Evolutionary conservation across 495 filamentous ascomycete genomes (phyloP), one percentile per base, ranked within the genome.

Genomic region (Penicillium canescens): DNA sequence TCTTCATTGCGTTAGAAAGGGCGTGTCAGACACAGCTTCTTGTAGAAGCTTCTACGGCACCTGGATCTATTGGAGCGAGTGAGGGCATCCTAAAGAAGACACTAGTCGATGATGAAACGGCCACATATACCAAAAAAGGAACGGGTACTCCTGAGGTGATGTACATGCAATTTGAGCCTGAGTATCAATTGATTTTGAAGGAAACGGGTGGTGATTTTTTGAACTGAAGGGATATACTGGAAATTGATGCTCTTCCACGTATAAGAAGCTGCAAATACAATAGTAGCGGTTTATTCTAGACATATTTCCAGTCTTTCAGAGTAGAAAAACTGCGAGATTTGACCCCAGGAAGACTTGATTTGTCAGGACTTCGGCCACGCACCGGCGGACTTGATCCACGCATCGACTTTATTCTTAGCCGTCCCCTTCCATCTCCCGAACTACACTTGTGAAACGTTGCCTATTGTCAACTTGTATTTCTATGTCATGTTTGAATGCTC

Each of bases 1-100:
- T 81, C 74, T 85, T 87, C 58, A 69, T 85, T 23, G 78, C 73
- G 44, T 62, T 87, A 4, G 84, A 87, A 55, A 75, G 77, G 58
- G 78, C 76, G 2, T 85, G 83, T 59, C 81, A 85, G 35, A 77
- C 78, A 20, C 83, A 87, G 61, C 59, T 86, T 13, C 65, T 85
- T 7, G 81, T 77, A 0, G 80, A 83, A 58, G 78, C 80, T 3
- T 76, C 81, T 1, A 66, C 69, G 0, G 76, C 67, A 0, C 71
- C 66, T 4, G 75, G 78, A 3, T 38, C 13, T 9, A 43, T 38
- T 34, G 38, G 40, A n/a, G 48, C 23, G 26, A 18, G 23, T 24
- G 11, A 47, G 7, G 21, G 33, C 3, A 23, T 31, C 16, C 65
- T 75, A 52, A 69, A 78, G 63, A 83, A 78, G 68, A 79, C 73